Evolutionary conservation across 352 stramenopile species (phyloP).

Genomic region (Phytopythium sindhum): DNA sequence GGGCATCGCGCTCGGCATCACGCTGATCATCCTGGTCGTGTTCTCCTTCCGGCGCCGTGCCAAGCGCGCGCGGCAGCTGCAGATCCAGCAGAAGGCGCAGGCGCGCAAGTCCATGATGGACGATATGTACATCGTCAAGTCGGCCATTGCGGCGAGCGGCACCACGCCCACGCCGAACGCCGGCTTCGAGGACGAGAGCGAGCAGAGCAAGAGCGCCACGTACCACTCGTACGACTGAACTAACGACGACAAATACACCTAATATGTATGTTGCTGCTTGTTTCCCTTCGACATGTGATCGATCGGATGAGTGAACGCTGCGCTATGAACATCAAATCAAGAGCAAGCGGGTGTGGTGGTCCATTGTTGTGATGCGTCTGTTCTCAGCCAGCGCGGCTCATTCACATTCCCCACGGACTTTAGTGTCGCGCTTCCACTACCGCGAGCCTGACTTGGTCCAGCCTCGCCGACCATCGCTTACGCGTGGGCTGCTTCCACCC

Average conservation of each 20-base stretch:
- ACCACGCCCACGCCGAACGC: conserved; percentile 12
- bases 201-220: conserved; percentile 22
- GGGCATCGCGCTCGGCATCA: conserved; percentile 25
- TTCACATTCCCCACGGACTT: neutral
- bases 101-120: conserved; percentile 17
- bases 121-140: conserved; percentile 27
- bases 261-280: too few species aligned
- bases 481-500: neutral
- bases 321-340: too few species aligned
- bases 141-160: neutral
- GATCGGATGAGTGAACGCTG: too few species aligned
- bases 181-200: conserved; percentile 21
- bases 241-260: neutral
- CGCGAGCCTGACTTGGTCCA: neutral
- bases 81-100: conserved; percentile 38
- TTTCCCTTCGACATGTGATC: too few species aligned
- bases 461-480: too few species aligned
- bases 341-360: neutral
- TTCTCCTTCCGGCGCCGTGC: conserved; percentile 31
- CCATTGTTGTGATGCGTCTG: neutral
- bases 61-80: conserved; percentile 23
- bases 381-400: neutral
- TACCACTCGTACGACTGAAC: conserved; percentile 19
- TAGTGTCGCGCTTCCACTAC: neutral
- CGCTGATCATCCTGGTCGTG: conserved; percentile 41